Conservation (phyloP, 1,139 yeast genomes). For the Arxiozyma telluris region DNA sequence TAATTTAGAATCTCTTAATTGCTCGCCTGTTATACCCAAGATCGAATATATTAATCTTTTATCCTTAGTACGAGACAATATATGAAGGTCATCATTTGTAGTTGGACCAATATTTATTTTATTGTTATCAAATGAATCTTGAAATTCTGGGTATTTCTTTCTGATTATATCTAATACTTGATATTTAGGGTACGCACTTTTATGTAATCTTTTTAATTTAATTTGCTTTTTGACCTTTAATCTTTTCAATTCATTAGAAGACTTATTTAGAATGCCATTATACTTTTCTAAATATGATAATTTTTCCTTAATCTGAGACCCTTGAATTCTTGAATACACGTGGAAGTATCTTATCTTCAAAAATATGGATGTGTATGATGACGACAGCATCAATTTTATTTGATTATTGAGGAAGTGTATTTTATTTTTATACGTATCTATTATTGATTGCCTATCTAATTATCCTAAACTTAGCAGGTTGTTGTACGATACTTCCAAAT, state of each 20-base stretch:
- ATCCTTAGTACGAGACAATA: slow-evolving; percentile 32
- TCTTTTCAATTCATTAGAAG: slow-evolving; percentile 17
- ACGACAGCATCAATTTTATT: not conserved
- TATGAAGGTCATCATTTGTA: slow-evolving; percentile 28
- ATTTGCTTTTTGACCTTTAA: slow-evolving; percentile 11
- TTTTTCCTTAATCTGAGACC: slow-evolving; percentile 20
- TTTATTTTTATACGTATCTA: too few species aligned
- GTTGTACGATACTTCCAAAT: too few species aligned
- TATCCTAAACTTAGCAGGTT: too few species aligned
- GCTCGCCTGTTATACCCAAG: slow-evolving; percentile 49
- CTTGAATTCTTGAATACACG: slow-evolving; percentile 1
- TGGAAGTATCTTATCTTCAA: not conserved
- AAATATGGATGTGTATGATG: not conserved
- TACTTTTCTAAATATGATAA: slow-evolving; percentile 14
- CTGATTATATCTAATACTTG: slow-evolving; percentile 23
- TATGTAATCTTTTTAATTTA: slow-evolving; percentile 18
- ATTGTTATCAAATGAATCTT: not conserved
- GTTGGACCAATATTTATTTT: slow-evolving; percentile 30
- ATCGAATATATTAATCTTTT: slow-evolving; percentile 41
- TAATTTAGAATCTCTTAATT: slow-evolving; percentile 46
- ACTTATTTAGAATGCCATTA: slow-evolving; percentile 11
- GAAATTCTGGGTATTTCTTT: slow-evolving; percentile 9
- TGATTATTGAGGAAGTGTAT: not conserved
- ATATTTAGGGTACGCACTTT: slow-evolving; percentile 24
- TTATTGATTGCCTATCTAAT: not conserved